phyloP scores from a whole-genome alignment of 805 yeast genomes.

The Metschnikowia corniflorae region DNA sequence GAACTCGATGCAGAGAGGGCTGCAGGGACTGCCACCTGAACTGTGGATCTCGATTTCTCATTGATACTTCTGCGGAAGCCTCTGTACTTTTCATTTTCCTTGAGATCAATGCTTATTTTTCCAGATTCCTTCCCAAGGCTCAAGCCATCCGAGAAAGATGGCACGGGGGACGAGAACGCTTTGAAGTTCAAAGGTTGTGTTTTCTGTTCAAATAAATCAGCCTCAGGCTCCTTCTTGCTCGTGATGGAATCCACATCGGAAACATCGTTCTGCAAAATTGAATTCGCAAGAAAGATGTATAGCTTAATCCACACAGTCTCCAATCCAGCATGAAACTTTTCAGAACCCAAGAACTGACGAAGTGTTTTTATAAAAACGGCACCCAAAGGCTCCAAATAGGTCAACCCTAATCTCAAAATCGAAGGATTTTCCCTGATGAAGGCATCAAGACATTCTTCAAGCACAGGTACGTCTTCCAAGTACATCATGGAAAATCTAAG shows the following conservation, averaged over 20 bases:
- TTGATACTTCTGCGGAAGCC: slow-evolving; percentile 39
- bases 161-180: slow-evolving; percentile 9
- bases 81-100: slow-evolving; percentile 34
- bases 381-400: slow-evolving; percentile 44
- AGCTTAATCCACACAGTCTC: slow-evolving; percentile 40
- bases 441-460: slow-evolving; percentile 32
- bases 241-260: slow-evolving; percentile 25
- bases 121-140: slow-evolving; percentile 1
- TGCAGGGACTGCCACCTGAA: slow-evolving; percentile 6
- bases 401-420: slow-evolving; percentile 22
- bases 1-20: slow-evolving; percentile 11
- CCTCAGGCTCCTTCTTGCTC: slow-evolving; percentile 7
- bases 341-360: slow-evolving; percentile 32
- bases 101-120: slow-evolving; percentile 25
- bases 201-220: slow-evolving; percentile 11
- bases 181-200: slow-evolving; percentile 24
- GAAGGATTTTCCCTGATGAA: slow-evolving; percentile 31
- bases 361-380: slow-evolving; percentile 35
- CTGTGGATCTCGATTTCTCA: slow-evolving; percentile 6
- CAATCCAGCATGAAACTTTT: slow-evolving; percentile 27
- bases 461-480: slow-evolving; percentile 24
- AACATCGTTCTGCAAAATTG: slow-evolving; percentile 27
- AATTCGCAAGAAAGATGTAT: slow-evolving; percentile 39
- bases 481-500: slow-evolving; percentile 31
- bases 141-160: slow-evolving; percentile 3